Evolutionary conservation across 2,329 filamentous ascomycete genomes (phyloP).

Genomic region (Calonectria pauciramosa): DNA sequence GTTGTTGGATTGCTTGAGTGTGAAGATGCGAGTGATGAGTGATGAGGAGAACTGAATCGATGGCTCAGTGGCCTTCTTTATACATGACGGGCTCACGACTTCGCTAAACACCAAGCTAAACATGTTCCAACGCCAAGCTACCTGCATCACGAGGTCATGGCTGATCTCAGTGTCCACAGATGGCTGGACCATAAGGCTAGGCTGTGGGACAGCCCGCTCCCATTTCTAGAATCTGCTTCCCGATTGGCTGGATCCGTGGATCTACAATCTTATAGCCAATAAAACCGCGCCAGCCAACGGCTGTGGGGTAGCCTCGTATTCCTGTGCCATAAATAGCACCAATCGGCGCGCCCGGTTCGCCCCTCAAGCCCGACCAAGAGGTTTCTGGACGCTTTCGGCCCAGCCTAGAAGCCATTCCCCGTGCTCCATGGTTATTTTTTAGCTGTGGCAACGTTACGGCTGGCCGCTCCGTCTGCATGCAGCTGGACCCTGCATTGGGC

Average conservation of each 20-base stretch:
- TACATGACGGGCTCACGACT: background rate
- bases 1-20: slow-evolving; percentile 1
- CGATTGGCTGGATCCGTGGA: background rate
- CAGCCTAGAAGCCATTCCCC: background rate
- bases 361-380: background rate
- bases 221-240: background rate
- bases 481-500: background rate
- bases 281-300: too few species aligned
- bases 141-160: background rate
- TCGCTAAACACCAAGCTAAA: background rate
- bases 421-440: background rate
- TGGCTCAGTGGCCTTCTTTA: background rate
- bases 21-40: background rate
- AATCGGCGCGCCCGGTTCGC: background rate
- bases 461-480: background rate
- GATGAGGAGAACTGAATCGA: background rate
- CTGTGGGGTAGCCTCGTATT: background rate
- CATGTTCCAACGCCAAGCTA: background rate
- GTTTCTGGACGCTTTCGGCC: background rate
- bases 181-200: background rate
- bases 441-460: background rate
- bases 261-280: background rate
- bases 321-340: background rate
- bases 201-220: background rate
- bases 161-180: background rate